Base-by-base conservation (phyloP, 2,329 filamentous ascomycete species). In the Penicillium decumbens region DNA sequence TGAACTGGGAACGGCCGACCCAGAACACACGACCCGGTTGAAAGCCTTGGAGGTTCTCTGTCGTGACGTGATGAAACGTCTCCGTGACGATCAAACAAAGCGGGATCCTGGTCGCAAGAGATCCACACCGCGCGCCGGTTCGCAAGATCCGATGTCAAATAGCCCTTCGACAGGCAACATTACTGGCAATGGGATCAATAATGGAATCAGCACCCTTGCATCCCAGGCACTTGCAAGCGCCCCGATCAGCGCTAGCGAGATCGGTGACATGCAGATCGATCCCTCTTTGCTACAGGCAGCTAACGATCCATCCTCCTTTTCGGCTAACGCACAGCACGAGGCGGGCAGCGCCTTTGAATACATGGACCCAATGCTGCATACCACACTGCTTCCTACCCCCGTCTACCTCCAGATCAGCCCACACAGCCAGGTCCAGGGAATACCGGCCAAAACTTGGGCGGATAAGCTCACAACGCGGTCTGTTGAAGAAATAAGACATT, bases 21-120 rank as follows among this genome's bases (percentile, higher is more conserved):
- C 79, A 2, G 72, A 77, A 20, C 75, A 82, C 47, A 62, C 70
- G 20, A 69, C 75, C 40, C 87, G 83, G 64, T 64, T 81, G 29
- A 83, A 80, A 56, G 85, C 85, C 1, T 67, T 91, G 41, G 85
- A 91, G 53, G 76, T 87, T 0, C 71, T 93, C 3, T 86, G 85
- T 45, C 79, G 83, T 44, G 88, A 92, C 68, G 85, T 89, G 15
- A 84, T 88, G 78, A 91, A 91, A 70, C 78, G 88, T 41, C 76
- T 87, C 45, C 80, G 85, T 30, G 85, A 89, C 59, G 84, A 88
- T 55, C 79, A 81, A 51, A 75, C 75, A 0, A 81, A 80, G 56
- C 75, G 77, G 47, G 74, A 82, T 59, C 71, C 76, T 2, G 72
- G 72, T 12, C 73, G 73, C 54, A 72, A 65, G 68, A 65, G 63